These are phyloP conservation scores for Chrysosporium queenslandicum DNA, from an alignment of 2,329 filamentous ascomycete species.

Conservation along the genomic window DNA sequence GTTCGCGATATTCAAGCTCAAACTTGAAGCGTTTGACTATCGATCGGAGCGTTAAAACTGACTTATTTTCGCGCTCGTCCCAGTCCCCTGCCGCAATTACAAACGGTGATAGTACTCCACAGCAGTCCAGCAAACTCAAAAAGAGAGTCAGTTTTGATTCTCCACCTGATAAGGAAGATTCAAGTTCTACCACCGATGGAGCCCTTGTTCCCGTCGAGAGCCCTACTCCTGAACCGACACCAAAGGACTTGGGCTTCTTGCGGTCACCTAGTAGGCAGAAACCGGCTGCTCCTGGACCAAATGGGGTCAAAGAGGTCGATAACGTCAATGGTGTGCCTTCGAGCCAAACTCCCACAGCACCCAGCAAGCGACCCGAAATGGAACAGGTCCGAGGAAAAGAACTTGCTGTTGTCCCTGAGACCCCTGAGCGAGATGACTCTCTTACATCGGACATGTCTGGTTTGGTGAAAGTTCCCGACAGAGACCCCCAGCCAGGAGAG, in stretches of 20 bases:
- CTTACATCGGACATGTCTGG: slow-evolving; percentile 31
- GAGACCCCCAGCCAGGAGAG: slow-evolving; percentile 53
- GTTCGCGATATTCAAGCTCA: slow-evolving; percentile 54
- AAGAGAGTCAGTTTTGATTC: slow-evolving; percentile 92
- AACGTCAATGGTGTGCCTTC: slow-evolving; percentile 16
- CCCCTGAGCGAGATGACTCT: slow-evolving; percentile 42
- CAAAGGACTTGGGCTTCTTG: slow-evolving; percentile 51
- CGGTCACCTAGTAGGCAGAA: slow-evolving; percentile 42
- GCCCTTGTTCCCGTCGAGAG: slow-evolving; percentile 46
- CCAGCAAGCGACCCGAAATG: slow-evolving; percentile 48
- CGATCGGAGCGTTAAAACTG: slow-evolving; percentile 69
- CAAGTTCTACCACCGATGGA: slow-evolving; percentile 30
- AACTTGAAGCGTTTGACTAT: slow-evolving; percentile 88
- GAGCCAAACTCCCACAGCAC: slow-evolving; percentile 25
- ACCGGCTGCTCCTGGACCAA: slow-evolving; percentile 34
- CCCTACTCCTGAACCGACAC: slow-evolving; percentile 43
- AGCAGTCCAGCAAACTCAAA: slow-evolving; percentile 35
- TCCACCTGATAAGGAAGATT: slow-evolving; percentile 41
- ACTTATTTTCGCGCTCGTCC: slow-evolving; percentile 44
- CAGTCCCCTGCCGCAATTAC: slow-evolving; percentile 28
- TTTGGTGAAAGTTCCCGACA: slow-evolving; percentile 23
- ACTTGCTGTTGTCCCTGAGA: slow-evolving; percentile 66
- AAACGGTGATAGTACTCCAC: slow-evolving; percentile 34
- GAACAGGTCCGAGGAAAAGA: slow-evolving; percentile 65
- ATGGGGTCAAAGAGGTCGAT: slow-evolving; percentile 31